These are phyloP conservation scores for Schizochytrium sp. DNA, from an alignment of 108 stramenopile species.

Conservation along the genomic window DNA sequence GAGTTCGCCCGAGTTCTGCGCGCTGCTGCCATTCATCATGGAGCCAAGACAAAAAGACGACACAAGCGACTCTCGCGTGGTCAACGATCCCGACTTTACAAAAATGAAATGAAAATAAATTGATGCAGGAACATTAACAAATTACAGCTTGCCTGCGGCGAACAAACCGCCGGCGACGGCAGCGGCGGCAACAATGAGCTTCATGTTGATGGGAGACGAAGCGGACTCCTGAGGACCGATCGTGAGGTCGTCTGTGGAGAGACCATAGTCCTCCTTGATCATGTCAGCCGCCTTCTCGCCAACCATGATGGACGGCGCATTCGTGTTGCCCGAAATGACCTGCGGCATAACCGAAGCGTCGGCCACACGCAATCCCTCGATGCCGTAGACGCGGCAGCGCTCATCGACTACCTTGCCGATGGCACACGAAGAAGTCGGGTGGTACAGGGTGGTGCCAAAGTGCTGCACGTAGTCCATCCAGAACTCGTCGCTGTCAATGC, in stretches of 20 bases:
- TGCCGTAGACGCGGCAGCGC: slow-evolving; percentile 32
- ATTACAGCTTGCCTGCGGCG: not conserved
- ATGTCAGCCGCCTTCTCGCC: slow-evolving; percentile 42
- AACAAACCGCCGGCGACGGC: not conserved
- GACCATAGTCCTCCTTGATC: slow-evolving; percentile 15
- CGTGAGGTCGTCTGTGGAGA: not conserved
- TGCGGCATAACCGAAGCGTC: slow-evolving; percentile 41
- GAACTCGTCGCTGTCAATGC: not conserved
- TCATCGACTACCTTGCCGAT: slow-evolving; percentile 47
- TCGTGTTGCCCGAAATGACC: slow-evolving; percentile 41
- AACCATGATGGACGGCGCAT: slow-evolving; percentile 43
- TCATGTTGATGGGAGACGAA: not conserved
- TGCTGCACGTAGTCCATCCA: not conserved
- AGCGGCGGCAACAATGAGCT: not conserved
- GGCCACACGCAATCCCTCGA: slow-evolving; percentile 37
- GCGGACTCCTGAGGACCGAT: not conserved
- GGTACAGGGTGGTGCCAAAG: slow-evolving; percentile 39
- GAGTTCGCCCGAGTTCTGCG: too few species aligned
- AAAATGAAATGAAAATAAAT: not conserved
- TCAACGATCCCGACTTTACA: too few species aligned
- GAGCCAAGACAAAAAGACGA: too few species aligned
- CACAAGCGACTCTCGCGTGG: too few species aligned
- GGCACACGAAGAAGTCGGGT: slow-evolving; percentile 39
- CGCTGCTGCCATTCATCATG: too few species aligned
- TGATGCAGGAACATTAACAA: not conserved